Evolutionary conservation across 768 basidiomycete genomes (phyloP).

Genomic region (Atractiella rhizophila): DNA sequence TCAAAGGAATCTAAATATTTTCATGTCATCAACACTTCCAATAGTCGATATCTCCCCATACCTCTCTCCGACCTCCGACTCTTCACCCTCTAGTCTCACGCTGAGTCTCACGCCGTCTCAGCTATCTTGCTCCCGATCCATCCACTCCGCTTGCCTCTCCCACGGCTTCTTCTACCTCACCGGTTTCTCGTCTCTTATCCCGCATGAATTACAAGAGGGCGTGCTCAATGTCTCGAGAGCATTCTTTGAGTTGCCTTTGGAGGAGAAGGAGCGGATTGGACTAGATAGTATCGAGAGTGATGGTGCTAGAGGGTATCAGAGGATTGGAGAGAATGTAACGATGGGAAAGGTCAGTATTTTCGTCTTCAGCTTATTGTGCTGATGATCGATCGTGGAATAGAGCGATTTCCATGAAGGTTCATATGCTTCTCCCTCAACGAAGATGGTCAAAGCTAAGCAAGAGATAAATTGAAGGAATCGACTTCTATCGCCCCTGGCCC

Average conservation of each 20-base stretch:
- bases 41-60: neutral
- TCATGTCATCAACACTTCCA: too few species aligned
- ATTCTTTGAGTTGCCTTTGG: neutral
- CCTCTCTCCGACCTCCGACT: neutral
- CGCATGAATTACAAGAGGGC: neutral
- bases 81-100: neutral
- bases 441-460: neutral
- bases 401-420: neutral
- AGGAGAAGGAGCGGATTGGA: neutral
- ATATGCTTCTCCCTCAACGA: neutral
- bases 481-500: slow-evolving; percentile 40
- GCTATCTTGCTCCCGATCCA: neutral
- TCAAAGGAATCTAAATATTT: too few species aligned
- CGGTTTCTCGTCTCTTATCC: neutral
- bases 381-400: neutral
- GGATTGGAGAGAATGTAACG: slow-evolving; percentile 61
- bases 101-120: too few species aligned
- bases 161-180: slow-evolving; percentile 2
- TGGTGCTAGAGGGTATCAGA: slow-evolving; percentile 39
- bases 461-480: slow-evolving; percentile 35
- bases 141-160: neutral
- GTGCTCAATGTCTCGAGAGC: neutral
- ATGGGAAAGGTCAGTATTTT: slow-evolving; percentile 42
- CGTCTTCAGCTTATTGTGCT: slow-evolving; percentile 1
- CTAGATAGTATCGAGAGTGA: neutral